phyloP scores from a whole-genome alignment of 352 stramenopile species.

The Elongisporangium anandrum region DNA sequence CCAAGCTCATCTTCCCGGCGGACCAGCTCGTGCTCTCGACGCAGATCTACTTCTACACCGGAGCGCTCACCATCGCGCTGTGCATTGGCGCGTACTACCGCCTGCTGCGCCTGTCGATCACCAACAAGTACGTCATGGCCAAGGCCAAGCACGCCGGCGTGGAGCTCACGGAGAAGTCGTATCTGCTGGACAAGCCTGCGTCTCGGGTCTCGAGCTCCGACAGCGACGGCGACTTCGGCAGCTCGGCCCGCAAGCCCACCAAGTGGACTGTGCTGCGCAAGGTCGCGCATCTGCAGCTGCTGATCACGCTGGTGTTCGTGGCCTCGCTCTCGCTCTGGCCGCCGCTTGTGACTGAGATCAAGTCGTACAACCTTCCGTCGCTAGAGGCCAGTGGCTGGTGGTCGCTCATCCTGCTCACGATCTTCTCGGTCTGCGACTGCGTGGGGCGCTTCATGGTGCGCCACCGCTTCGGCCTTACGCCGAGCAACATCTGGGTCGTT shows the following conservation, averaged over 20 bases:
- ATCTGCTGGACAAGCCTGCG: conserved; percentile 23
- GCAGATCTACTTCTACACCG: conserved; percentile 83
- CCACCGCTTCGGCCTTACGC: conserved; percentile 55
- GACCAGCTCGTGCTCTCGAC: conserved; percentile 59
- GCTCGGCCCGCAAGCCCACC: conserved; percentile 19
- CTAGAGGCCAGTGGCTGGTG: conserved; percentile 75
- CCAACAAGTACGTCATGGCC: conserved; percentile 37
- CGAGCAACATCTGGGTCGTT: conserved; percentile 58
- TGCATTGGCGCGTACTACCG: conserved; percentile 78
- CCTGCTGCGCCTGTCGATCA: conserved; percentile 49
- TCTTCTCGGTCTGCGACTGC: conserved; percentile 75
- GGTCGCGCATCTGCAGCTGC: conserved; percentile 52
- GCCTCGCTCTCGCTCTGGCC: conserved; percentile 73
- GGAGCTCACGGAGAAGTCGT: conserved; percentile 53
- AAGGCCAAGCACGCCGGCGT: conserved; percentile 29
- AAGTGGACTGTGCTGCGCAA: conserved; percentile 72
- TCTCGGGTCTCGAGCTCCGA: conserved; percentile 5
- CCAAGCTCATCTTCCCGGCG: conserved; percentile 71
- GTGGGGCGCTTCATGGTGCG: conserved; percentile 66
- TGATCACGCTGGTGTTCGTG: conserved; percentile 72
- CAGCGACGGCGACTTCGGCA: conserved; percentile 11
- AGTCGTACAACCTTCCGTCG: conserved; percentile 70
- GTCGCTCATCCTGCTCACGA: conserved; percentile 73
- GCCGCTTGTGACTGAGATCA: conserved; percentile 78
- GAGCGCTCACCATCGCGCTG: conserved; percentile 68